These are phyloP conservation scores for Fraxinus xanthoxyloides DNA, from an alignment of 305 asterid species.

Conservation along the genomic window DNA sequence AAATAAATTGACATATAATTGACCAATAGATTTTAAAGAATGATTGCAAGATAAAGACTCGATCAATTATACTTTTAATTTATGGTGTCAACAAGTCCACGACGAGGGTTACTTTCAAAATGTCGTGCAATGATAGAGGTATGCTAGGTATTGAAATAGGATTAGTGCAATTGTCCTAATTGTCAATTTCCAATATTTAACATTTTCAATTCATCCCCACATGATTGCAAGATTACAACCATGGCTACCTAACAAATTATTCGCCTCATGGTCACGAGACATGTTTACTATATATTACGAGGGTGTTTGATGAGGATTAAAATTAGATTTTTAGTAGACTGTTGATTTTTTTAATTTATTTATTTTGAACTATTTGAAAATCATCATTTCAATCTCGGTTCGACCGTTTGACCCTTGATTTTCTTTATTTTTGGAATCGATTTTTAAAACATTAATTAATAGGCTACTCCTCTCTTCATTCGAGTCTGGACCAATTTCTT, in stretches of 20 bases:
- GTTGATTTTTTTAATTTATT: too few relatives aligned
- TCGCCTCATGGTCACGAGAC: neutral
- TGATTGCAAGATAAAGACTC: neutral
- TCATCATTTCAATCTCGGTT: too few relatives aligned
- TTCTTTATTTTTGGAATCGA: too few relatives aligned
- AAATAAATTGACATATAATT: neutral
- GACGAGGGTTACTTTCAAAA: constrained; percentile 7
- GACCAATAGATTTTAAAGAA: neutral
- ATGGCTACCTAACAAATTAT: neutral
- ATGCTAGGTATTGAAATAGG: neutral
- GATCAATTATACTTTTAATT: neutral
- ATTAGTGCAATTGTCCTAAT: neutral
- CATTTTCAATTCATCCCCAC: neutral
- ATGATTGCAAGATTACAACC: neutral
- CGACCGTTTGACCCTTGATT: too few relatives aligned
- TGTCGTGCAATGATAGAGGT: constrained; percentile 1
- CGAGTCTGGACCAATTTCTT: too few relatives aligned
- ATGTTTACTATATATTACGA: neutral
- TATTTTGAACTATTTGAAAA: too few relatives aligned
- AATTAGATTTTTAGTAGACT: too few relatives aligned
- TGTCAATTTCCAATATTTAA: neutral
- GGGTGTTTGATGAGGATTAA: too few relatives aligned
- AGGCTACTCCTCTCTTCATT: too few relatives aligned
- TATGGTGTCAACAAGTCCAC: neutral
- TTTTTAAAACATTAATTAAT: too few relatives aligned